These are phyloP conservation scores for Arachnomyces sp. DNA, from an alignment of 2,329 filamentous ascomycete species.

Conservation along the genomic window DNA sequence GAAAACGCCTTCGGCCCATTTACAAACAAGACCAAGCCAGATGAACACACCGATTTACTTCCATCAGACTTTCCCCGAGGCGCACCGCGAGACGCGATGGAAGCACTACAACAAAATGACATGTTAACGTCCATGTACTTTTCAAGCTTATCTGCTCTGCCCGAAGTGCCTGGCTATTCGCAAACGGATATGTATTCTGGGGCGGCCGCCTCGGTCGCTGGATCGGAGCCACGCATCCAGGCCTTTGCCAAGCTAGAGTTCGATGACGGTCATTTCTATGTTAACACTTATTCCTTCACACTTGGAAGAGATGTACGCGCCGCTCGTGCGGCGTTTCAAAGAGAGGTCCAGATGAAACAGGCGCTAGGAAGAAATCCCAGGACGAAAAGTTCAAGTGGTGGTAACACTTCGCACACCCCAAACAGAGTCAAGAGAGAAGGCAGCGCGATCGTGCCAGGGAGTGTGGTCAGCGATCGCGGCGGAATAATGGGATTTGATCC, in stretches of 20 bases:
- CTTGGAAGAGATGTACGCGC: conserved; percentile 55
- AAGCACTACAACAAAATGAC: conserved; percentile 33
- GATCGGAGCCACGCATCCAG: conserved; percentile 42
- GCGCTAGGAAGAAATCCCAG: conserved; percentile 28
- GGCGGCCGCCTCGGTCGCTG: conserved; percentile 28
- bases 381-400: conserved; percentile 41
- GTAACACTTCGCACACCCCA: conserved; percentile 36
- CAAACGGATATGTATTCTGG: conserved; percentile 20
- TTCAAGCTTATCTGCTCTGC: conserved; percentile 28
- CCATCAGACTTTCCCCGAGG: conserved; percentile 27
- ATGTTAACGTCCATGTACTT: conserved; percentile 33
- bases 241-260: conserved; percentile 60
- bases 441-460: conserved; percentile 37
- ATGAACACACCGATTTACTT: conserved; percentile 27
- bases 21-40: too few species aligned
- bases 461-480: conserved; percentile 49
- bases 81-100: conserved; percentile 27
- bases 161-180: conserved; percentile 23
- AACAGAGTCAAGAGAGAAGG: conserved; percentile 39
- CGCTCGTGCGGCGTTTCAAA: conserved; percentile 39
- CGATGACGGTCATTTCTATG: conserved; percentile 58
- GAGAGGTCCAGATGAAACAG: conserved; percentile 37
- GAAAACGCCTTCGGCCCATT: too few species aligned
- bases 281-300: conserved; percentile 56
- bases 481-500: conserved; percentile 47